Evolutionary conservation across 2,329 filamentous ascomycete species (phyloP), one percentile per base, ranked within the genome.

Genomic region (Trichoderma harzianum): DNA sequence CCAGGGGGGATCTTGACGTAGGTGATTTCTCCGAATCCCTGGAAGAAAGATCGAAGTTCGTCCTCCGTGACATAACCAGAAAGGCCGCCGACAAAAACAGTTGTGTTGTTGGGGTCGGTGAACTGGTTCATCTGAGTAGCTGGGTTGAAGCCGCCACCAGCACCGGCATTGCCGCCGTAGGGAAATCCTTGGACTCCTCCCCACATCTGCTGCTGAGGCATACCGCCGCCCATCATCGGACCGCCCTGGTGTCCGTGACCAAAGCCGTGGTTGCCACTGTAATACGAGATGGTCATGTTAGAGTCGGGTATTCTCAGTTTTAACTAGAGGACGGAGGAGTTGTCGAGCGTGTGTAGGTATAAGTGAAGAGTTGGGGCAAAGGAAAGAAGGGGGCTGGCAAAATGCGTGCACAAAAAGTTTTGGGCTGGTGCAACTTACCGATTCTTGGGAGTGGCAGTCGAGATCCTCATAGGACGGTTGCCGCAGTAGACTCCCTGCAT

Each of bases 401-500:
- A 36, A 24, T 55, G 64, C 18, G 58, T 34, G 14, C 24, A 24
- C 39, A 16, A 11, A 64, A 21, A 51, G 39, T 43, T 10, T 36
- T 16, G 34, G 39, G 8, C 2, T 7, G 28, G 57, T 16, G n/a
- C 26, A 16, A 24, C 84, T 69, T 82, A 87, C 85, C 87, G 86
- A 86, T 98, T 98, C 92, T 98, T 99, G 71, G 96, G 96, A 28
- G 96, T 98, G 11, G 96, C 96, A 74, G 96, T 98, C 66, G 93
- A 97, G 80, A 99, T 98, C 79, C 96, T 92, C 96, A 99, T 99
- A 69, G 96, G 96, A 74, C 96, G 90, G 85, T 98, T 99, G 75
- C 96, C 96, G 81, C 96, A 98, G 87, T 98, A 99, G 43, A 98
- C 96, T 76, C 96, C 96, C 85, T 99, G 96, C 96, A 99, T 99